A percentile compares a stretch with the other conserved stretches of the same genome.
Evolutionary conservation across 495 filamentous ascomycete species (phyloP).

Genomic region (Penicillium taxi): DNA sequence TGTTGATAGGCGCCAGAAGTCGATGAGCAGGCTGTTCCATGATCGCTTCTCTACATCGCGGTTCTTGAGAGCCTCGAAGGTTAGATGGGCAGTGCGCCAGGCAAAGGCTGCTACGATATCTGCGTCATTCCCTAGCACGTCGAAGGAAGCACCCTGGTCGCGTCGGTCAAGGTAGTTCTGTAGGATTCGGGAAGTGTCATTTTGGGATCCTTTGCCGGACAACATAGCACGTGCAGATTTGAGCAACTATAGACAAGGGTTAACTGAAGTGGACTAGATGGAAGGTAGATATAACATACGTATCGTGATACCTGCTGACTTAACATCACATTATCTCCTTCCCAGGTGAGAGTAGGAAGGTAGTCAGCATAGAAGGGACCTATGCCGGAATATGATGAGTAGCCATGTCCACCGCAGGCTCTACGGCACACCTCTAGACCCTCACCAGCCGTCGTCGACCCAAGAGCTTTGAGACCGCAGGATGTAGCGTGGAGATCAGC

Average conservation of each 20-base stretch:
- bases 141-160: conserved; percentile 60
- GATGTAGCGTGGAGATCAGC: conserved; percentile 69
- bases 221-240: conserved; percentile 59
- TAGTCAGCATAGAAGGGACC: conserved; percentile 61
- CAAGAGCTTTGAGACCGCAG: conserved; percentile 63
- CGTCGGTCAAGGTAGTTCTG: conserved; percentile 49
- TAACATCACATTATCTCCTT: conserved; percentile 71
- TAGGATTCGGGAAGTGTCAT: conserved; percentile 53
- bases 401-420: conserved; percentile 70
- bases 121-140: conserved; percentile 52
- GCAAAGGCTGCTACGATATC: conserved; percentile 62
- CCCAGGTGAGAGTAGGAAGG: conserved; percentile 57
- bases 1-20: conserved; percentile 63
- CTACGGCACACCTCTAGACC: conserved; percentile 64
- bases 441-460: conserved; percentile 58
- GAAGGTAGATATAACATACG: conserved; percentile 21
- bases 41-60: conserved; percentile 59
- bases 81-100: conserved; percentile 62
- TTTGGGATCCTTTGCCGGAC: conserved; percentile 43
- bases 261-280: conserved; percentile 2
- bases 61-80: conserved; percentile 64
- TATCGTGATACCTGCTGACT: conserved; percentile 72
- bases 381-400: conserved; percentile 60
- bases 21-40: conserved; percentile 64
- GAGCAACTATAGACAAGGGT: conserved; percentile 32